Evolutionary conservation across 2,329 filamentous ascomycete species (phyloP), one percentile per base, ranked within the genome.

Genomic region (Lachnellula hyalina): DNA sequence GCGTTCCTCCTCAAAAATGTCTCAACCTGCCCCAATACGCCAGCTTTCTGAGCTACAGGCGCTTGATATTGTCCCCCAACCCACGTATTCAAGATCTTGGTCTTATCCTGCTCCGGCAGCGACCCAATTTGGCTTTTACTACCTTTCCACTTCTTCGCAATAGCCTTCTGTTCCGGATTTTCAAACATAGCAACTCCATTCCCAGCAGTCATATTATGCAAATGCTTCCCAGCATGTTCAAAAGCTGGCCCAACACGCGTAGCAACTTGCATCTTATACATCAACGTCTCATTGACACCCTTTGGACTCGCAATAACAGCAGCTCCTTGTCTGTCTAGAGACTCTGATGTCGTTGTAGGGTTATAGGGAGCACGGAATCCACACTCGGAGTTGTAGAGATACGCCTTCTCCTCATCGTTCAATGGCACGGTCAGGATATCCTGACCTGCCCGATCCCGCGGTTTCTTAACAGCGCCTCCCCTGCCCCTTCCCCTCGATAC

Each of bases 381-480:
- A 50, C 60, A 57, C 5, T 64, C 59, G 19, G 55, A 51, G 11
- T 55, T 49, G 38, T 61, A 59, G 4, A 62, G 32, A 42, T 67
- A 67, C 12, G 53, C 54, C 19, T 57, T 49, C 44, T 68, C 67
- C 36, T 62, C 61, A 1, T 51, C 51, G 12, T 57, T 62, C 17
- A 58, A 59, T 8, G 63, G 63, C 14, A 49, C 50, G 34, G 59
- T 52, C 15, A 21, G 36, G 25, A 55, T 50, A 11, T 63, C 58
- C 8, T 53, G 53, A 40, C 9, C n/a, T 44, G 3, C 47, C 50
- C 36, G 55, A 15, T 35, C 51, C 45, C 34, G 50, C 51, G 28
- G 34, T 45, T 9, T 51, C 40, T 15, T 3, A 79, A 75, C 60
- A 59, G 70, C 2, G 54, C 63, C 2, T 74, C 74, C 1, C 70